Evolutionary conservation across 805 yeast genomes (phyloP), one percentile per base, ranked within the genome.

Genomic region (Torulaspora microellipsoides): DNA sequence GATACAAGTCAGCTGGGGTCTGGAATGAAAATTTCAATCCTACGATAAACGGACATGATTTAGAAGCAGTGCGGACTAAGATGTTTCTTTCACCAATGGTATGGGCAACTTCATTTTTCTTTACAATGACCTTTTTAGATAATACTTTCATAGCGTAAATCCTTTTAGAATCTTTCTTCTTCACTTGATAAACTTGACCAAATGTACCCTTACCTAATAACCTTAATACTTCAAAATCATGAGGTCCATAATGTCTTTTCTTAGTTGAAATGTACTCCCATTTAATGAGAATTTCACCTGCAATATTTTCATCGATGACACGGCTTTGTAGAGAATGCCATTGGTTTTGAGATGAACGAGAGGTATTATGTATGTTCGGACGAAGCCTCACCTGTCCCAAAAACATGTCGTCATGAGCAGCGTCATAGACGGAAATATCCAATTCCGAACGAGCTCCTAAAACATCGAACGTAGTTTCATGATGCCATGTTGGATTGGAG

Each of bases 131-230:
- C 64, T 90, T 90, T 66, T 93, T 93, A 20, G 95, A 85, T 42
- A 93, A 76, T 25, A 91, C 95, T 68, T 93, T 93, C 99, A 93
- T 93, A 32, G 99, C 99, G 64, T 93, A 93, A 46, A 93, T 84
- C 56, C 97, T 78, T 46, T 79, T 78, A 7, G 95, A 88, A 62
- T 93, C 98, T 54, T 76, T 76, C 75, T 91, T 93, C 51, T 84
- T 81, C 34, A 93, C 99, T 70, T 93, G 99, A 67, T 84, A 93
- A 30, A 91, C 99, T 69, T 88, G 96, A 27, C 99, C 99, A 72
- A 91, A 91, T 1, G 98, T 93, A 42, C 99, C 99, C 62, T 88
- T 89, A 48, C 99, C 99, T 48, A 91, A 72, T 41, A 91, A 72
- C 59, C 96, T 76, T 56, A 93, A 76, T 13, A 91, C 88, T 64